Evolutionary conservation across 768 basidiomycete species (phyloP), one percentile per base, ranked within the genome.

Genomic region (Tubosaeta sp.): DNA sequence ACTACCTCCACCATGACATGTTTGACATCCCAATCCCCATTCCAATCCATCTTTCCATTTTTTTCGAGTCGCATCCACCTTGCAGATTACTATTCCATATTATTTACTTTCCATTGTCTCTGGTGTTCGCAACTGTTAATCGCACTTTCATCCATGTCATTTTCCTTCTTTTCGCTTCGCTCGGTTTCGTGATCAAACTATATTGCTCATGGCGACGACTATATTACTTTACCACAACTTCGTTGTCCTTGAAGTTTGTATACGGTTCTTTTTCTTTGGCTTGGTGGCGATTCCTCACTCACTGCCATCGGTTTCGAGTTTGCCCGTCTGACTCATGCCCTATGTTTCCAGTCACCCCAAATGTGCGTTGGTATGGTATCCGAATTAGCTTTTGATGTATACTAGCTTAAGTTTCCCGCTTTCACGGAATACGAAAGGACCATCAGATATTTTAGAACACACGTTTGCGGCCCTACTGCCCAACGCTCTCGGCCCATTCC

Each of bases 401-500:
- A 62, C 49, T 67, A 66, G 53, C 46, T 32, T 25, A 46, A 25
- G 46, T 31, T 38, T 31, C 42, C 42, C 29, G 29, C 17, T 46
- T 52, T 34, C 29, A 31, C 17, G 53, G 52, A 55, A 54, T 44
- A 38, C 31, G n/a, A n/a, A 54, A 17, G 44, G 51, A 51, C 39
- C 19, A 22, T 22, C 19, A 38, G 17, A 38, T 11, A 19, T 12
- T 19, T 39, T 13, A 41, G 22, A 22, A 22, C 22, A 22, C 22
- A 22, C 22, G 3, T 22, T 3, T 29, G 9, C 29, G 7, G 27
- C 16, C 10, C 51, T 56, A 58, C 43, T 17, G 58, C 19, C 71
- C 74, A 14, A 75, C 65, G 34, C 67, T 72, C 65, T 81, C 79
- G 3, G 79, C 79, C 92, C 92, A 95, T 59, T 94, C 88, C 59